Evolutionary conservation across 495 filamentous ascomycete genomes (phyloP), one percentile per base, ranked within the genome.

Genomic region (Penicillium tannophilum): DNA sequence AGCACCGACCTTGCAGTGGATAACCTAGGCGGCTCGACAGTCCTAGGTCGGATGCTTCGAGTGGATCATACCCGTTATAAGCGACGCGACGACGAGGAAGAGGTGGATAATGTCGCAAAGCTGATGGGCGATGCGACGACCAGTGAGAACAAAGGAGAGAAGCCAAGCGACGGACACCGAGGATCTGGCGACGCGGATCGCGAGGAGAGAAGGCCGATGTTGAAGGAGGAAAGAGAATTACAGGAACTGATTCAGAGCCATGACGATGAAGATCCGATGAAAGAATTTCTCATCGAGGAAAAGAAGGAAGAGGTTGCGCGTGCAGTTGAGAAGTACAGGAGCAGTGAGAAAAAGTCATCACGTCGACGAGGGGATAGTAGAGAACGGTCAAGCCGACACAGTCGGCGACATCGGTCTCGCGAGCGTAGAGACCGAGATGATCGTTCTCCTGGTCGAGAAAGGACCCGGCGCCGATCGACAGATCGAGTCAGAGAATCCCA

Each of bases 231-330:
- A 73, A 77, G 74, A 45, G 93, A 97, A 68, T 68, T 98, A 45
- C 84, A 82, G 55, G 83, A 86, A 52, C 67, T 97, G 63, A 86
- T 94, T 17, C 73, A 80, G 58, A 86, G 92, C 19, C 88, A 95
- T 61, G 93, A 97, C 62, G 93, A 97, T 23, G 94, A 97, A 64
- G 93, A 98, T 75, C 93, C 94, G 2, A 97, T 98, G 94, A 98
- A 97, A 75, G 84, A 85, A 52, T 95, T 90, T 68, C 71, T 97
- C 50, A 82, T 97, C 24, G 79, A 91, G 45, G 88, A 94, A 76
- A 97, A 97, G 82, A 90, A 88, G 66, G 89, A 92, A 61, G 91
- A 97, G 70, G 84, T 96, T 35, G 84, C 87, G 35, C 80, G 76
- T 50, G 92, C 91, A 1, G 65, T 90, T 63, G 79, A 81, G 60